These are phyloP conservation scores for Boletus tomentosulus DNA, from an alignment of 768 basidiomycete genomes.

Conservation along the genomic window DNA sequence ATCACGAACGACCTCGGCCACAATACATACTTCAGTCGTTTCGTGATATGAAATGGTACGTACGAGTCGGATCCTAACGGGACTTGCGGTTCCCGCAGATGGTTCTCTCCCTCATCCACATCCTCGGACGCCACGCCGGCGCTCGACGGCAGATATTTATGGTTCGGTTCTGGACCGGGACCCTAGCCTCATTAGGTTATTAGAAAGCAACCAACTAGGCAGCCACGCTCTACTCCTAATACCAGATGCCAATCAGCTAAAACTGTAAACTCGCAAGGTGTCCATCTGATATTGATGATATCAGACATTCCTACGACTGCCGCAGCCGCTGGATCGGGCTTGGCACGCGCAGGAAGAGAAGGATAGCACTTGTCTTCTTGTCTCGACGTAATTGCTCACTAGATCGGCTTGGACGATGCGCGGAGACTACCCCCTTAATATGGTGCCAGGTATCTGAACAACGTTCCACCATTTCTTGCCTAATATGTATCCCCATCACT, in stretches of 20 bases:
- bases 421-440: not conserved
- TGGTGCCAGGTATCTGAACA: not conserved
- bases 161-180: not conserved
- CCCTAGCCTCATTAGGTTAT: not conserved
- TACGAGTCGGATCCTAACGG: not conserved
- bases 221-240: not conserved
- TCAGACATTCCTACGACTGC: not conserved
- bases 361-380: not conserved
- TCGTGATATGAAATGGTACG: not conserved
- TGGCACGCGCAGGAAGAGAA: not conserved
- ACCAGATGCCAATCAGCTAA: not conserved
- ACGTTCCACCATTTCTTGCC: not conserved
- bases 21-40: not conserved
- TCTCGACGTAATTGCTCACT: not conserved
- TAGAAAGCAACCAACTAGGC: not conserved
- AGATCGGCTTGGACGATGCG: not conserved
- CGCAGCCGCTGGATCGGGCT: not conserved
- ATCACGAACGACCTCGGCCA: not conserved
- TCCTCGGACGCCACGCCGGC: conserved; percentile 4
- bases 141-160: not conserved
- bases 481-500: not conserved
- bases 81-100: not conserved
- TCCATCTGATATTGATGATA: not conserved
- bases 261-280: not conserved
- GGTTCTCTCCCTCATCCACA: not conserved